A percentile compares a stretch with the other conserved stretches of the same genome.
phyloP scores from a whole-genome alignment of 2,329 filamentous ascomycete species.

The Cordyceps pruinosa region DNA sequence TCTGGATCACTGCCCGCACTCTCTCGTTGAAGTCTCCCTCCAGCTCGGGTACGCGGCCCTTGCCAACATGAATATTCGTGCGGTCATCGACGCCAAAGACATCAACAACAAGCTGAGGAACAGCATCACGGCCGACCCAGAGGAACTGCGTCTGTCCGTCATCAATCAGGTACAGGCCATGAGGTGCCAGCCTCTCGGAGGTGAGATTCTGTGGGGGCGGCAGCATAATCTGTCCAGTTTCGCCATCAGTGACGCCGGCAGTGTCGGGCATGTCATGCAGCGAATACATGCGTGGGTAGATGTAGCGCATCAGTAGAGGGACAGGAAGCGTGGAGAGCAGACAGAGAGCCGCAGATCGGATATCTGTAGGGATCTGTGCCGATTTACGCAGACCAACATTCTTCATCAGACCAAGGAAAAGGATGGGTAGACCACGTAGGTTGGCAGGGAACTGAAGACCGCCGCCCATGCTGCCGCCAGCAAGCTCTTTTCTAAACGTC shows the following conservation, averaged over 20 bases:
- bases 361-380: conserved; percentile 86
- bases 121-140: conserved; percentile 89
- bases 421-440: conserved; percentile 74
- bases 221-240: conserved; percentile 82
- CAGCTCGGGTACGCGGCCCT: conserved; percentile 76
- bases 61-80: conserved; percentile 81
- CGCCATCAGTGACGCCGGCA: conserved; percentile 75
- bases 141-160: conserved; percentile 97
- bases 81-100: conserved; percentile 86
- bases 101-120: conserved; percentile 79
- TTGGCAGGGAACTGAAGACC: conserved; percentile 93
- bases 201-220: conserved; percentile 81
- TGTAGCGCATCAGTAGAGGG: conserved; percentile 86
- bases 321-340: conserved; percentile 89
- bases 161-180: conserved; percentile 92
- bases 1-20: conserved; percentile 81
- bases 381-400: conserved; percentile 91
- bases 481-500: conserved; percentile 95
- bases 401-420: conserved; percentile 94
- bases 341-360: conserved; percentile 87
- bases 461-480: conserved; percentile 90
- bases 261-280: conserved; percentile 95
- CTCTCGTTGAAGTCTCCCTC: conserved; percentile 97
- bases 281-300: conserved; percentile 78
- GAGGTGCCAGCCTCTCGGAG: conserved; percentile 78